Base-by-base conservation (phyloP, 371 early-diverging fungal genomes). In the Rhizopus microsporus region DNA sequence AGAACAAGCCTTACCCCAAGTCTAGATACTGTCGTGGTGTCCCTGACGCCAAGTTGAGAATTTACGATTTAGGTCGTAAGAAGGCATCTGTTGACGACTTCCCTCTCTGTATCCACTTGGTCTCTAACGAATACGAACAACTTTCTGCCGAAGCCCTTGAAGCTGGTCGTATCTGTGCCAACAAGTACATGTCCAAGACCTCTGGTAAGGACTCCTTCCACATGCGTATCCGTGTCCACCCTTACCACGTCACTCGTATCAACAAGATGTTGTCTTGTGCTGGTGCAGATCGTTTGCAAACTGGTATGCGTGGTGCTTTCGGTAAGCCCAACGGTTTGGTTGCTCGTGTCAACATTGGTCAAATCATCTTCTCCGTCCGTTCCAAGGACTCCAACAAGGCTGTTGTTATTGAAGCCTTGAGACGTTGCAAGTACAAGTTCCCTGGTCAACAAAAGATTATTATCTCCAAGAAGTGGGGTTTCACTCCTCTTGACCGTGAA, bases 261-360 rank as follows among this genome's bases (percentile, higher is more conserved):
- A 99, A 99, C 93, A 99, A 99, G 89, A 99, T 99, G 99, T 92
- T 99, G 91, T 99, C 99, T 66, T 99, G 99, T 85, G 99, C 99
- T 74, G 99, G 99, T 86, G 99, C 99, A 72, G 99, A 99, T 93
- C 86, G 99, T 85, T 92, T 99, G 72, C 99, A 99, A 86, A 95
- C 95, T 67, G 99, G 99, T 89, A 99, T 99, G 99, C 95, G 99
- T 86, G 99, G 99, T 81, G 98, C 99, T 72, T 99, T 90, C 79
- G 99, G 99, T 73, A 99, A 99, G 91, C 99, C 99, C 72, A 88
- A 91, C 66, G 99, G 99, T 76, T 86, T 90, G 64, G 99, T 94
- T 63, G 99, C 99, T 65, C 96, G 99, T 85, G 99, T 99, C 77
- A 86, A 96, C 87, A 97, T 99, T 85, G 98, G 99, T 45, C 99